Base-by-base conservation (phyloP, 2,329 filamentous ascomycete species). In the Clonostachys chloroleuca region DNA sequence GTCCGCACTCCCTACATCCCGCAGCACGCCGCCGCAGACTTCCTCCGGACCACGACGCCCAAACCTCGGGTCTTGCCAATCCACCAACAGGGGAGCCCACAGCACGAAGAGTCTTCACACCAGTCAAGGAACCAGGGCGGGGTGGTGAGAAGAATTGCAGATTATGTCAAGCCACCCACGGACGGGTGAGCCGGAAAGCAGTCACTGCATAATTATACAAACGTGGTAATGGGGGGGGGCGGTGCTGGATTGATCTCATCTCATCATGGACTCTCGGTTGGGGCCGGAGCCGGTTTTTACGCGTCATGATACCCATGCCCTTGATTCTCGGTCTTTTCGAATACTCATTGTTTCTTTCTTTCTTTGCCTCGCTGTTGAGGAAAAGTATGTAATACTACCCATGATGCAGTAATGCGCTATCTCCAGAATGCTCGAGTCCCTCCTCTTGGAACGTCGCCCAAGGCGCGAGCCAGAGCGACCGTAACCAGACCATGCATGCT, bases 21-120 rank as follows among this genome's bases (percentile, higher is more conserved):
- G 2, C 58, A 54, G 18, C 61, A 63, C 45, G 61, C 61, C 4
- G 61, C 61, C 6, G 48, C 56, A 30, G 59, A 60, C 53, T 63
- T 63, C 42, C 51, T 53, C 51, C n/a, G 49, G 54, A 6, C 48
- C 46, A 35, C 43, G 52, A 49, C 49, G 52, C 30, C 45, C 52
- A 40, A 14, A 6, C 16, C 44, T 34, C 43, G 16, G 13, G 13
- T 43, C 42, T 14, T 14, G 34, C 5, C 33, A 45, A 13, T 7
- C 10, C 34, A 39, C 36, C 14, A 18, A 39, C 2, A 39, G 14
- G 14, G 17, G 36, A 18, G 17, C 12, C 7, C 14, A 14, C 12
- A 39, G 7, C 42, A 43, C 12, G 16, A n/a, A 24, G 40, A 42
- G 40, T 18, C 40, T 24, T n/a, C n/a, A 18, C n/a, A 7, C 12